Conservation (phyloP, 2,329 filamentous ascomycete species). For the Aspergillus oerlinghausenensis region DNA sequence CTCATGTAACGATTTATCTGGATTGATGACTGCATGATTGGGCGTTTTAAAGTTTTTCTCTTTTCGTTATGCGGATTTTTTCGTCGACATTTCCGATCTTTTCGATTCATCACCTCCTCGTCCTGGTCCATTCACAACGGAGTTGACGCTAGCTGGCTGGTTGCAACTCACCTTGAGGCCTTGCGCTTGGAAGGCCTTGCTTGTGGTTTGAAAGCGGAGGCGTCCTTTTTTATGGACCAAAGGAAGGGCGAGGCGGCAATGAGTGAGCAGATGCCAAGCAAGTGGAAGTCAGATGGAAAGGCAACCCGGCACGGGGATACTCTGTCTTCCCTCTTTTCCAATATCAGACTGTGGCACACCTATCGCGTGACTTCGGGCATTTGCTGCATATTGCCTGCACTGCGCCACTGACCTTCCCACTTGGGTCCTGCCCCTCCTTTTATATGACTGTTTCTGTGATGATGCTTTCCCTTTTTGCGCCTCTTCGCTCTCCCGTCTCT, state of each 20-base stretch:
- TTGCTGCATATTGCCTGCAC: background rate
- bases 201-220: background rate
- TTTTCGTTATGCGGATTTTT: slow-evolving; percentile 13
- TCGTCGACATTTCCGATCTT: slow-evolving; percentile 12
- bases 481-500: slow-evolving; percentile 1
- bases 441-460: background rate
- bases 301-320: background rate
- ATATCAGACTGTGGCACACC: background rate
- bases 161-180: slow-evolving; percentile 31
- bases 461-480: background rate
- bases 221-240: background rate
- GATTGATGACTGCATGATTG: slow-evolving; percentile 40
- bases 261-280: background rate
- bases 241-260: background rate
- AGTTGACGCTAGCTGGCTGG: slow-evolving; percentile 33
- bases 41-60: slow-evolving; percentile 29
- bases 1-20: slow-evolving; percentile 37
- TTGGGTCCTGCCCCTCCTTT: background rate
- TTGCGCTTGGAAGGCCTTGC: background rate
- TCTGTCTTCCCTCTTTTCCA: background rate
- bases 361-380: background rate
- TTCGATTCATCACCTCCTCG: background rate
- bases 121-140: slow-evolving; percentile 13
- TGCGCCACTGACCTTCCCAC: background rate
- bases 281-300: background rate